These are phyloP conservation scores for Teunomyces barrocoloradensis DNA, from an alignment of 805 yeast species.

Conservation along the genomic window DNA sequence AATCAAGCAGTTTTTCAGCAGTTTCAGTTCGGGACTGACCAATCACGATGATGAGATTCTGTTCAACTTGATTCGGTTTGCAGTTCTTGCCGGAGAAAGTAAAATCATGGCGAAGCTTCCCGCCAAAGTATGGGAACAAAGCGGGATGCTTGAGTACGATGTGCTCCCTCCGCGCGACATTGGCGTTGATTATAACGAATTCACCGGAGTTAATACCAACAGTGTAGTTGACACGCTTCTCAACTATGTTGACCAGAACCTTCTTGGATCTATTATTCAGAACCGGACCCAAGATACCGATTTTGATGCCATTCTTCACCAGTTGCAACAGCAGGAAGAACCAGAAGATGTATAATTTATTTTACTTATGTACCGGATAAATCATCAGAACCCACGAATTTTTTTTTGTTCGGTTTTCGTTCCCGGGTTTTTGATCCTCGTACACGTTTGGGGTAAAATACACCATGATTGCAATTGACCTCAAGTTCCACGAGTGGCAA, in stretches of 20 bases:
- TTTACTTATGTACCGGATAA: neutral
- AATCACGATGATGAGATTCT: constrained; percentile 44
- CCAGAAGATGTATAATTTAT: constrained; percentile 1
- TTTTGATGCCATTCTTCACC: constrained; percentile 17
- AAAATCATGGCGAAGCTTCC: constrained; percentile 72
- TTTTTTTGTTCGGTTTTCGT: neutral
- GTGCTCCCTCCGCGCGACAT: constrained; percentile 59
- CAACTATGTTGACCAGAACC: constrained; percentile 46
- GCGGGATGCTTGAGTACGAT: constrained; percentile 69
- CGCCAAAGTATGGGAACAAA: constrained; percentile 52
- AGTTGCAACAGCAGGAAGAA: constrained; percentile 17
- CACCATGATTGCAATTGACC: constrained; percentile 42
- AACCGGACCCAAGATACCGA: constrained; percentile 23
- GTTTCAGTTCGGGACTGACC: constrained; percentile 5
- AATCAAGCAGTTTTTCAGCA: constrained; percentile 13
- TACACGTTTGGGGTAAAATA: neutral
- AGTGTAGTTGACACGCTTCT: constrained; percentile 30
- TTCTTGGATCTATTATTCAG: constrained; percentile 44
- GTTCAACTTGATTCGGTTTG: constrained; percentile 61
- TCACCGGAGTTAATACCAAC: constrained; percentile 21
- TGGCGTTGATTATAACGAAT: constrained; percentile 36
- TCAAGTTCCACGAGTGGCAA: constrained; percentile 37
- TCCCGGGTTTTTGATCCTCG: no score
- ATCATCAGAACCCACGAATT: neutral
- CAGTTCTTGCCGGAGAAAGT: constrained; percentile 67